phyloP scores from a whole-genome alignment of 257 asterid genomes.

The Cordia subcordata region DNA sequence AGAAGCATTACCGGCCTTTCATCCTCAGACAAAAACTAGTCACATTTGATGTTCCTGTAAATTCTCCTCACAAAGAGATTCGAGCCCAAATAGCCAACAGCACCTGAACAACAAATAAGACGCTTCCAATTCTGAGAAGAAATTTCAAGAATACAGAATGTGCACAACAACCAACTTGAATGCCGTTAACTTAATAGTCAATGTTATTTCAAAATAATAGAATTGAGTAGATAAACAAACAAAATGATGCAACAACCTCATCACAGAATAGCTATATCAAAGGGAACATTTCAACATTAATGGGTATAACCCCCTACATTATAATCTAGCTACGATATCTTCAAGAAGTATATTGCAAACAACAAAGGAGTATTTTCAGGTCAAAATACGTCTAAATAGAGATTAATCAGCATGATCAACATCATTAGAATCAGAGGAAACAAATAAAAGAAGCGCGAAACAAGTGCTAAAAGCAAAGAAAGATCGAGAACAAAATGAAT shows the following conservation, averaged over 20 bases:
- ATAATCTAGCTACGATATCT: no score
- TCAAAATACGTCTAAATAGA: background rate
- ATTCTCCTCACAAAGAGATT: conserved; percentile 92
- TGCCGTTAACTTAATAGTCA: background rate
- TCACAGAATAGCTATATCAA: no score
- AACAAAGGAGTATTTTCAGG: no score
- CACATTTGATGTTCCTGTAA: conserved; percentile 91
- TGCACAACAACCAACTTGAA: background rate
- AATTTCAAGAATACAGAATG: background rate
- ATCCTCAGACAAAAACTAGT: conserved; percentile 28
- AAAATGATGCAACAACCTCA: no score
- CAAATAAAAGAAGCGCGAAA: no score
- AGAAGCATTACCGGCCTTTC: conserved; percentile 11
- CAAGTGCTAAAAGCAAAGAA: background rate
- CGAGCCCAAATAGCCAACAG: conserved; percentile 91
- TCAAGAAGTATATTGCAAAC: no score
- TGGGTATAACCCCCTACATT: no score
- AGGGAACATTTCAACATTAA: no score
- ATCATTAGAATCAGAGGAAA: conserved; percentile 1
- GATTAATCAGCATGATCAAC: background rate
- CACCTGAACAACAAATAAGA: conserved; percentile 51
- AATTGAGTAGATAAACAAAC: no score
- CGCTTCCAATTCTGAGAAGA: background rate
- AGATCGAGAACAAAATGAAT: conserved; percentile 3
- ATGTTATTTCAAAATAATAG: no score